Conservation (phyloP, 441 rosid species). For the Pelargonium australe region DNA sequence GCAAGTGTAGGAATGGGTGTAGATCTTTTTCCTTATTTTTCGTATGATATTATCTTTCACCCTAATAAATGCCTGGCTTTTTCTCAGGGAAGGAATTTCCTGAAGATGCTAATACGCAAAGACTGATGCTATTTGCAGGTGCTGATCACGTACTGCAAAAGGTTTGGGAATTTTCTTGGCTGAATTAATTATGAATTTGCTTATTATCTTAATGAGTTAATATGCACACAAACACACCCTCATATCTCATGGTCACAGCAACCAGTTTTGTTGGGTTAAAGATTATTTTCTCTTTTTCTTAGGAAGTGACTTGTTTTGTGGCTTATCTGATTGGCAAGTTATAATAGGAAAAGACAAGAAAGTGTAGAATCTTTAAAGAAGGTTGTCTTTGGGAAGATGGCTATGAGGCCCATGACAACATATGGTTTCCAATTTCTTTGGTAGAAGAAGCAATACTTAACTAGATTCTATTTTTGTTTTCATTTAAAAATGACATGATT, state of each 20-base stretch:
- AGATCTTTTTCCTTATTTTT: too few relatives aligned
- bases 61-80: neutral
- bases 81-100: conserved; percentile 63
- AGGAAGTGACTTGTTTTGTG: neutral
- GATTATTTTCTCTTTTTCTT: neutral
- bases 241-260: neutral
- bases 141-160: conserved; percentile 73
- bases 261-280: neutral
- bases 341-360: neutral
- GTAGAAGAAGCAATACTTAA: neutral
- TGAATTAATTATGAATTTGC: neutral
- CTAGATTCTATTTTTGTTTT: neutral
- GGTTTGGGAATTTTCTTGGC: conserved; percentile 43
- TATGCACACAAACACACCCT: neutral
- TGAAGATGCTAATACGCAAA: conserved; percentile 42
- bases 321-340: neutral
- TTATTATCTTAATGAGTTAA: conserved; percentile 6
- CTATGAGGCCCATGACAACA: too few relatives aligned
- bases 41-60: neutral
- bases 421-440: neutral
- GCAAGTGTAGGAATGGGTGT: neutral
- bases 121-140: conserved; percentile 52
- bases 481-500: neutral
- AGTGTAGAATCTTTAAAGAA: too few relatives aligned
- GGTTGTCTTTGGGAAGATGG: too few relatives aligned